Base-by-base conservation (phyloP, 2,329 filamentous ascomycete species). In the Orbilia ellipsospora region DNA sequence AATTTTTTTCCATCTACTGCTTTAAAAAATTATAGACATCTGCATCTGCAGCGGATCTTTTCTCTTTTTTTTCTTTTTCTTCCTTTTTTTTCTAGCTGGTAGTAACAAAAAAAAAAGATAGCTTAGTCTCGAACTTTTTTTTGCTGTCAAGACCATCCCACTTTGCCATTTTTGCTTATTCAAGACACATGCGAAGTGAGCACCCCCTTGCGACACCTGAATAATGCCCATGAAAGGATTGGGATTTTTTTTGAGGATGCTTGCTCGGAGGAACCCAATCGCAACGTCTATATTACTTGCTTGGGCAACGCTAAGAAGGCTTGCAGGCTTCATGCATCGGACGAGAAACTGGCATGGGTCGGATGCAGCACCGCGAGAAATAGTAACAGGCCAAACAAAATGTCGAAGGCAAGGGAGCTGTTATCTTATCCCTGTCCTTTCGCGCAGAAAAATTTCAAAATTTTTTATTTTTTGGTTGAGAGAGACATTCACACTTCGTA, bases 221-320 rank as follows among this genome's bases (percentile, higher is more conserved):
- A 68, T 74, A 74, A 74, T 74, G 57, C 63, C 56, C 57, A 68
- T 57, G 63, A 74, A 74, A 63, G 70, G 70, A 66, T 67, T 74
- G 62, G 62, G 61, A 65, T 31, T 51, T 67, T 67, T 57, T 55
- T 54, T 62, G n/a, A 18, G 48, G n/a, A 18, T 51, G 48, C 48
- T 23, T 18, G 48, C 23, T 16, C 59, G 10, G 57, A 31, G 50
- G 28, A 54, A 44, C 70, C 70, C 70, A 74, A 74, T 74, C 42
- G 62, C 51, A 67, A 44, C 51, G 40, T 55, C 51, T 50, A 64
- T 65, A 63, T 48, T 70, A 51, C 28, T 51, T 62, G 51, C 42
- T 56, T 72, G 59, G 52, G 23, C 48, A 72, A 31, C 55, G 52
- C 68, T 73, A 67, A 62, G 61, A 74, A 74, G 69, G 69, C 69